phyloP scores from a whole-genome alignment of 73 alveolate genomes.

The Paramecium sexaurelia region DNA sequence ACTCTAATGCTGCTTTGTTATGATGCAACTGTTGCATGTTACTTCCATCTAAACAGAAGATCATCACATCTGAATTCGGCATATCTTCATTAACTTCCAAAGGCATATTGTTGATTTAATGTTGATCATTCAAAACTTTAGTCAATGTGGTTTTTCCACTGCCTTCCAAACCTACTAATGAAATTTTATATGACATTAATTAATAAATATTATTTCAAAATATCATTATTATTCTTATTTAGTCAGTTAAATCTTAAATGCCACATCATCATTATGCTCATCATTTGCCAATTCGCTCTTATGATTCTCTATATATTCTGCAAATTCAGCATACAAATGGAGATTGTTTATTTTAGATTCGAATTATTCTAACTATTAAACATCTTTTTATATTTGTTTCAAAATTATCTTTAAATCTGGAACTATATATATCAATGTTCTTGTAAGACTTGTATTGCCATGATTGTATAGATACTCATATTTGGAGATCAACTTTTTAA shows the following conservation, averaged over 20 bases:
- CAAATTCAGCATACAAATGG: neutral
- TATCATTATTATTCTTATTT: neutral
- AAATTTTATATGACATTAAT: slow-evolving; percentile 38
- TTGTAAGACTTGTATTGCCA: neutral
- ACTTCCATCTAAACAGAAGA: slow-evolving; percentile 61
- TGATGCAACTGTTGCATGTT: slow-evolving; percentile 48
- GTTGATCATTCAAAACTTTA: slow-evolving; percentile 32
- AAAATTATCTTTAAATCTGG: neutral
- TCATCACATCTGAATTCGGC: slow-evolving; percentile 41
- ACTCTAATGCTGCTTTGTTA: slow-evolving; percentile 26
- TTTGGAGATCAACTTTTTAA: neutral
- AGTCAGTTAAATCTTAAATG: neutral
- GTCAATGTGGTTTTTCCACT: slow-evolving; percentile 64
- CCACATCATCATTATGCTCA: neutral
- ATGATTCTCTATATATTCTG: neutral
- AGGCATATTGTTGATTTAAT: neutral
- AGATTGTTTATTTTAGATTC: neutral
- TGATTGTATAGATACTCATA: neutral
- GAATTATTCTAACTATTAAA: neutral
- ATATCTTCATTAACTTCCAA: slow-evolving; percentile 64
- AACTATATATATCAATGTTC: neutral
- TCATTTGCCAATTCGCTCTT: no score
- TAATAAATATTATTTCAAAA: neutral
- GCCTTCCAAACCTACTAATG: slow-evolving; percentile 65
- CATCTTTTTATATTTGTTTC: neutral